Conservation (phyloP, 2,329 filamentous ascomycete species). For the Nemania sp. region DNA sequence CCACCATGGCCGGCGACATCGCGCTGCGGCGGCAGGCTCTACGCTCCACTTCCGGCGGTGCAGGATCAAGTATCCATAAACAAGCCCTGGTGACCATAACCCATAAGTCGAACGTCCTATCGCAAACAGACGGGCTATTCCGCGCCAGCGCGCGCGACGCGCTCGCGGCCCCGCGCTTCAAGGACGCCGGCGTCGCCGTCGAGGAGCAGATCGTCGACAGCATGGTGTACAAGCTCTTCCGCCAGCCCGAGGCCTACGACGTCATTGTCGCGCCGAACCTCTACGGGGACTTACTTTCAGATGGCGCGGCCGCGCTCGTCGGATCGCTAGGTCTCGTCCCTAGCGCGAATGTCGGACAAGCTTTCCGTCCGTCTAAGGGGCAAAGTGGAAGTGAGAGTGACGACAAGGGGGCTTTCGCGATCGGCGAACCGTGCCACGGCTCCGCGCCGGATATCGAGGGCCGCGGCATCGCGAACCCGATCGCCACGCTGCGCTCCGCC, state of each 20-base stretch:
- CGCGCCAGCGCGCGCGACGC: constrained; percentile 75
- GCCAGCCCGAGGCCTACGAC: constrained; percentile 92
- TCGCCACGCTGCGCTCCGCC: constrained; percentile 88
- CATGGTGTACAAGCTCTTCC: constrained; percentile 99
- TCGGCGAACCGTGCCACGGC: constrained; percentile 97
- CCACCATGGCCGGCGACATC: constrained; percentile 92
- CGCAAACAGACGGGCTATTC: constrained; percentile 96
- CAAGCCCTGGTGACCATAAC: constrained; percentile 94
- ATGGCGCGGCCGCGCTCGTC: constrained; percentile 91
- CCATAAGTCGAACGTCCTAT: constrained; percentile 97
- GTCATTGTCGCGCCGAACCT: constrained; percentile 97
- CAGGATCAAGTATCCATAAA: too few relatives aligned
- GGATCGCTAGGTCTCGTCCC: constrained; percentile 91
- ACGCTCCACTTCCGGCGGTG: constrained; percentile 26
- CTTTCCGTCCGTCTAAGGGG: too few relatives aligned
- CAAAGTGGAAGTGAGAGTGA: too few relatives aligned
- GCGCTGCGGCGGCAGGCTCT: constrained; percentile 73
- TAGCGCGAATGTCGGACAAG: constrained; percentile 91
- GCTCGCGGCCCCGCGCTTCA: constrained; percentile 68
- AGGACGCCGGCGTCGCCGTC: constrained; percentile 57
- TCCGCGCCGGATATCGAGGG: constrained; percentile 96
- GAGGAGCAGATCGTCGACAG: constrained; percentile 99
- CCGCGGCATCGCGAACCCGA: constrained; percentile 89
- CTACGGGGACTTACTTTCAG: constrained; percentile 95
- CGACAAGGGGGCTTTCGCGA: constrained; percentile 91